These are phyloP conservation scores for Avena sativa DNA, from an alignment of 176 grass and related monocot species.

Conservation along the genomic window DNA sequence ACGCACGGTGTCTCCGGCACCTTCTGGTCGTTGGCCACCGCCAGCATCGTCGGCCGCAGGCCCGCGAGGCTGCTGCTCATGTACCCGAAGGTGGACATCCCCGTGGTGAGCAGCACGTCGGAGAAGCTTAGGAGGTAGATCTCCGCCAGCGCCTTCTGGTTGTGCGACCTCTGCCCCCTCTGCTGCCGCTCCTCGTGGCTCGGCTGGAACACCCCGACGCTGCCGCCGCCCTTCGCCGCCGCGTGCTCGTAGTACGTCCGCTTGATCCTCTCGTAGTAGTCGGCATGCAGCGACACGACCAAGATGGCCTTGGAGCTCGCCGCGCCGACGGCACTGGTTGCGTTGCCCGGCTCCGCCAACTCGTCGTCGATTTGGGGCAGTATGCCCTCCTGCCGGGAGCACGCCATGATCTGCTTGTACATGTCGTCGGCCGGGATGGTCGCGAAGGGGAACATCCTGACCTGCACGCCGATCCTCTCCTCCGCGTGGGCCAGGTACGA, in stretches of 20 bases:
- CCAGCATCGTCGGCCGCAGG: constrained; percentile 27
- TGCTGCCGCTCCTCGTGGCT: constrained; percentile 56
- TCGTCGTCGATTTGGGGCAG: constrained; percentile 27
- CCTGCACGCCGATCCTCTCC: constrained; percentile 55
- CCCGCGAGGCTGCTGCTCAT: constrained; percentile 54
- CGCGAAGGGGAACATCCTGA: constrained; percentile 41
- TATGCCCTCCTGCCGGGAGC: constrained; percentile 54
- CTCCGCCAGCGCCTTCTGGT: constrained; percentile 67
- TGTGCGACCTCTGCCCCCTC: constrained; percentile 43
- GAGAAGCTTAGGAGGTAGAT: constrained; percentile 68
- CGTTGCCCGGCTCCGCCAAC: not conserved
- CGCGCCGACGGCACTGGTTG: not conserved
- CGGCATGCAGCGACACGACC: constrained; percentile 49
- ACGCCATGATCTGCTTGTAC: constrained; percentile 49
- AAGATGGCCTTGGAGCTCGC: constrained; percentile 46
- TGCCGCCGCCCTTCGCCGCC: constrained; percentile 3
- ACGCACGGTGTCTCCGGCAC: constrained; percentile 40
- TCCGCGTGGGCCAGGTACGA: constrained; percentile 46
- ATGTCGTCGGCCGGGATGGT: constrained; percentile 47
- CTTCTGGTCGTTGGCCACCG: not conserved
- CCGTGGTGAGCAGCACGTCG: constrained; percentile 46
- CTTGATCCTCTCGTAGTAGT: constrained; percentile 58
- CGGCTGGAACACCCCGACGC: constrained; percentile 54
- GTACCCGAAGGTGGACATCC: constrained; percentile 65
- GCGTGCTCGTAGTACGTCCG: constrained; percentile 52